phyloP scores from a whole-genome alignment of 257 asterid species.

The Solanum acaule region DNA sequence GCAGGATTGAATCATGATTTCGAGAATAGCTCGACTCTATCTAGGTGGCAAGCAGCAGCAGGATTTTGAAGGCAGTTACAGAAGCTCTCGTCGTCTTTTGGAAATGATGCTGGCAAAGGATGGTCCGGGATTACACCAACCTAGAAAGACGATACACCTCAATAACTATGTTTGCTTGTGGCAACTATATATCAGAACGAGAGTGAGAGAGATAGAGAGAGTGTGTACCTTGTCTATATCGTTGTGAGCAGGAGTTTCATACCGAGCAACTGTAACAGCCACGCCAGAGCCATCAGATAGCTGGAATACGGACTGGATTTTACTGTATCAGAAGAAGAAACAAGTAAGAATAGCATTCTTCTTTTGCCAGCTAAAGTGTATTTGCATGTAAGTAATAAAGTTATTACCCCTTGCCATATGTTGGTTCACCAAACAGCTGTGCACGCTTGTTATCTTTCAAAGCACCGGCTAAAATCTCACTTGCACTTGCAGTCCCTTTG shows the following conservation, averaged over 20 bases:
- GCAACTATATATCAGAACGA: neutral
- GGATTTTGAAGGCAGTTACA: slow-evolving; percentile 89
- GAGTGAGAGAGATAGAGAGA: slow-evolving; percentile 3
- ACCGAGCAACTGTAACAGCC: slow-evolving; percentile 92
- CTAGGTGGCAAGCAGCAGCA: slow-evolving; percentile 61
- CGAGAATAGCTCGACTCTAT: slow-evolving; percentile 50
- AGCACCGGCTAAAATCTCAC: slow-evolving; percentile 96
- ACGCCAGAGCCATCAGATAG: slow-evolving; percentile 97
- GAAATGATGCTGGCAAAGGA: slow-evolving; percentile 76
- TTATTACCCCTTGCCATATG: slow-evolving; percentile 89
- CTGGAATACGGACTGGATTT: slow-evolving; percentile 92
- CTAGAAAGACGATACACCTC: slow-evolving; percentile 12
- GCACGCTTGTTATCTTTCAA: slow-evolving; percentile 95
- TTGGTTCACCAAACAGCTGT: slow-evolving; percentile 74
- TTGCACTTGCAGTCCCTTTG: slow-evolving; percentile 98
- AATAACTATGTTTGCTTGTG: neutral
- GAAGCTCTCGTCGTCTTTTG: slow-evolving; percentile 70
- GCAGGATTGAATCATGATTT: slow-evolving; percentile 13
- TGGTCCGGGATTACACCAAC: slow-evolving; percentile 84
- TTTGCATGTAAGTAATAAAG: neutral
- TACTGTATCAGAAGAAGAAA: slow-evolving; percentile 34
- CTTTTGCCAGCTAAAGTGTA: neutral
- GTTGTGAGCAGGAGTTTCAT: slow-evolving; percentile 90
- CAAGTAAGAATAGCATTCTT: neutral
- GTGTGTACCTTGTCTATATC: slow-evolving; percentile 79